These are phyloP conservation scores for Torrubiella hemipterigena DNA, from an alignment of 2,329 filamentous ascomycete species.

Conservation along the genomic window DNA sequence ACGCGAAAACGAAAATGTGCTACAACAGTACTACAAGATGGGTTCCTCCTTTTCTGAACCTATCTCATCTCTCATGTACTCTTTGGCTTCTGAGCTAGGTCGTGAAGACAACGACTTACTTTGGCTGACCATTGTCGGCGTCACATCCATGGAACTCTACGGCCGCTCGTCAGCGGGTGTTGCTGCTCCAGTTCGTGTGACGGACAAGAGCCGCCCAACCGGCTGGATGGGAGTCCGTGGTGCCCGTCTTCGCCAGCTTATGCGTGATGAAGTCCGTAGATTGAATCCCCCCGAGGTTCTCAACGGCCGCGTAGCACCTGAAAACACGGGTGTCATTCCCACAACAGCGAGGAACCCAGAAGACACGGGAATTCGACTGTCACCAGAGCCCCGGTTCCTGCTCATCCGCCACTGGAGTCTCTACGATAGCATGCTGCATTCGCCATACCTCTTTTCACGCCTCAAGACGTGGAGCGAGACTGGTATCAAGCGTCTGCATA, in stretches of 20 bases:
- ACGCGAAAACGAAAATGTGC: conserved; percentile 60
- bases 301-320: conserved; percentile 49
- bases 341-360: conserved; percentile 81
- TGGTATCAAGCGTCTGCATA: conserved; percentile 80
- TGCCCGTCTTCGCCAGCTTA: conserved; percentile 69
- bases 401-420: conserved; percentile 93
- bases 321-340: conserved; percentile 71
- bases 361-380: conserved; percentile 83
- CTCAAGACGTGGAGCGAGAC: conserved; percentile 91
- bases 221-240: conserved; percentile 77
- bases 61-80: conserved; percentile 89
- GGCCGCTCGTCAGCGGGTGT: conserved; percentile 75
- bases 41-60: conserved; percentile 91
- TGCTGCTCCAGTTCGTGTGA: conserved; percentile 45
- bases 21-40: conserved; percentile 74
- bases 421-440: conserved; percentile 97
- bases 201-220: conserved; percentile 42
- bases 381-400: conserved; percentile 85
- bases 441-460: conserved; percentile 81
- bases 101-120: conserved; percentile 93
- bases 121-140: conserved; percentile 90
- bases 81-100: conserved; percentile 84
- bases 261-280: conserved; percentile 88
- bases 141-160: conserved; percentile 87
- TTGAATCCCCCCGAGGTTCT: conserved; percentile 68